Evolutionary conservation across 495 filamentous ascomycete species (phyloP), one percentile per base, ranked within the genome.

Genomic region (Penicillium flavigenum): DNA sequence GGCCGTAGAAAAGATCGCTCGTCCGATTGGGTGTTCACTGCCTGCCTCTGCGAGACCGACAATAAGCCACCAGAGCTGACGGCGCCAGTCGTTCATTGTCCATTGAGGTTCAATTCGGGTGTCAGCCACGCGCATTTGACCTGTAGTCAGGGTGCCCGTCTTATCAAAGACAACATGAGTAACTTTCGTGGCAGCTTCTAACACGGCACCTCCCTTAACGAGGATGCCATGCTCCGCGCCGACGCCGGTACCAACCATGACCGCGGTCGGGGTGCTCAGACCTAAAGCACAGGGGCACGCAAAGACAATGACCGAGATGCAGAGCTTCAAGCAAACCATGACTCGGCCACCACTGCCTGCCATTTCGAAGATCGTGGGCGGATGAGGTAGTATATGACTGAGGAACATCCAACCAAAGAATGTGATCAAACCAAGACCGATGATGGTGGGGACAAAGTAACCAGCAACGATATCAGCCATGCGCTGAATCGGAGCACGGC

Each of bases 221-320:
- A 99, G 80, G 64, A 99, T 99, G 8, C 94, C 94, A 63, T 96
- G 87, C 66, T 96, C 90, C n/a, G 94, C 94, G 39, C 95, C 94
- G 22, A 98, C 85, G 44, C 94, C 94, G 9, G 95, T 98, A 12
- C 95, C 94, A 4, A 99, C 94, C 95, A 99, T 98, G 62, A 99
- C 92, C 1, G 94, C 94, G 0, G 94, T 99, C 3, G 94, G 94
- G 0, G 94, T 98, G 43, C 89, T 90, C 16, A 99, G 83, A 48
- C 94, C 94, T 24, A 99, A 80, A 0, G 95, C 95, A 64, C 94
- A 99, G 19, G 94, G 94, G 68, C 94, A 99, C 5, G 94, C 94
- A 72, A 99, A 96, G 19, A 98, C 95, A 69, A 99, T 96, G 52
- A 99, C 94, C 0, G 95, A 94, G 61, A 99, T 99, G 70, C 95